Conservation (phyloP, 805 yeast species). For the Kregervanrija fluxuum region DNA sequence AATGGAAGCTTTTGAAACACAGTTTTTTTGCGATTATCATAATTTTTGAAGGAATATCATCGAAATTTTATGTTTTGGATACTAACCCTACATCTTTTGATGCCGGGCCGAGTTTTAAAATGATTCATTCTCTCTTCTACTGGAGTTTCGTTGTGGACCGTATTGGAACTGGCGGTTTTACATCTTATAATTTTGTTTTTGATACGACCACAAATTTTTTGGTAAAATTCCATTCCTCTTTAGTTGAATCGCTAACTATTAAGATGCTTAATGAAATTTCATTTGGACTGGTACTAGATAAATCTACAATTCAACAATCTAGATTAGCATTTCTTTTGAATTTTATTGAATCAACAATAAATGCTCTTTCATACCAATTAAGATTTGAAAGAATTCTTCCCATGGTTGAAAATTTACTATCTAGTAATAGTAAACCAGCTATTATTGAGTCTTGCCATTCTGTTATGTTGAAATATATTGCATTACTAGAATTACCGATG, state of each 20-base stretch:
- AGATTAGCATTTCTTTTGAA: constrained; percentile 41
- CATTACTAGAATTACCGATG: constrained; percentile 13
- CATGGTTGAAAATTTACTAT: constrained; percentile 18
- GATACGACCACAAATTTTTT: constrained; percentile 24
- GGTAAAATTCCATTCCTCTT: constrained; percentile 19
- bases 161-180: constrained; percentile 60
- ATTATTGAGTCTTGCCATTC: constrained; percentile 62
- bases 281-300: constrained; percentile 19
- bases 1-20: constrained; percentile 22
- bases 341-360: constrained; percentile 37
- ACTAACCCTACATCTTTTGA: constrained; percentile 2
- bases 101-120: constrained; percentile 19
- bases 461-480: constrained; percentile 34
- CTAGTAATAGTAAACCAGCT: constrained; percentile 15
- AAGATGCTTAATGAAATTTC: constrained; percentile 10
- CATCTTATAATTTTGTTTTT: constrained; percentile 54
- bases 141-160: constrained; percentile 41
- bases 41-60: constrained; percentile 41
- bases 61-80: constrained; percentile 21
- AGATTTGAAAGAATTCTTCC: constrained; percentile 22
- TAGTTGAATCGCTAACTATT: constrained; percentile 20
- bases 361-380: constrained; percentile 28
- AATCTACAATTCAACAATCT: constrained; percentile 27
- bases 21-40: constrained; percentile 42
- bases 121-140: constrained; percentile 36